Conservation (phyloP, 1,284 basidiomycete species). For the Heterobasidion irregulare region DNA sequence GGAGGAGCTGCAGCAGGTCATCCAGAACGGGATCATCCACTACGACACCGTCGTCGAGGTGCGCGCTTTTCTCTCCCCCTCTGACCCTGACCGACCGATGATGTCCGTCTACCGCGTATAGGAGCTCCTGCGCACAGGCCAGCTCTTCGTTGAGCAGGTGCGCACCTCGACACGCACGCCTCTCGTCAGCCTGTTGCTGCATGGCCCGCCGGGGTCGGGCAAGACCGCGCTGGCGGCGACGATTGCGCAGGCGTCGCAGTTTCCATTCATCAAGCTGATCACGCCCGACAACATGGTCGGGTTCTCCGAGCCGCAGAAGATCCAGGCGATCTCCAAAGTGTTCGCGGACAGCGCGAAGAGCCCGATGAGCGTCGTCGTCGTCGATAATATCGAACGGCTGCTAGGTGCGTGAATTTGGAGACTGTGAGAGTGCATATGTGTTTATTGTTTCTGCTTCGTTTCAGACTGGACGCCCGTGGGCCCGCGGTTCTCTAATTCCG, state of each 20-base stretch:
- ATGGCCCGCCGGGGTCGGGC: constrained; percentile 87
- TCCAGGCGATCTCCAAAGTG: constrained; percentile 87
- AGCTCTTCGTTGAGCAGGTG: constrained; percentile 93
- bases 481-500: constrained; percentile 90
- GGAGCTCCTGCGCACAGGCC: constrained; percentile 87
- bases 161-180: constrained; percentile 86
- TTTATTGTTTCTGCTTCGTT: not conserved
- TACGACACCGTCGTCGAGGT: constrained; percentile 74
- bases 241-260: constrained; percentile 88
- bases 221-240: constrained; percentile 96
- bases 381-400: constrained; percentile 91
- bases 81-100: not conserved
- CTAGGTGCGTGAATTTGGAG: constrained; percentile 48
- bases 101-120: constrained; percentile 22
- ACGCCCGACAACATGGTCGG: constrained; percentile 98
- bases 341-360: constrained; percentile 98
- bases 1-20: constrained; percentile 90
- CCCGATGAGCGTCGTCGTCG: constrained; percentile 91
- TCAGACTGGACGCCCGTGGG: constrained; percentile 98
- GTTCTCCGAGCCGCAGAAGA: constrained; percentile 86
- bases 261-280: constrained; percentile 97
- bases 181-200: constrained; percentile 85
- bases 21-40: constrained; percentile 97
- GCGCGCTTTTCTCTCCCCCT: constrained; percentile 19
- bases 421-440: not conserved